Evolutionary conservation across 164 flowering plant genomes (phyloP), one percentile per base, ranked within the genome.

Genomic region (Tetrastigma voinierianum): DNA sequence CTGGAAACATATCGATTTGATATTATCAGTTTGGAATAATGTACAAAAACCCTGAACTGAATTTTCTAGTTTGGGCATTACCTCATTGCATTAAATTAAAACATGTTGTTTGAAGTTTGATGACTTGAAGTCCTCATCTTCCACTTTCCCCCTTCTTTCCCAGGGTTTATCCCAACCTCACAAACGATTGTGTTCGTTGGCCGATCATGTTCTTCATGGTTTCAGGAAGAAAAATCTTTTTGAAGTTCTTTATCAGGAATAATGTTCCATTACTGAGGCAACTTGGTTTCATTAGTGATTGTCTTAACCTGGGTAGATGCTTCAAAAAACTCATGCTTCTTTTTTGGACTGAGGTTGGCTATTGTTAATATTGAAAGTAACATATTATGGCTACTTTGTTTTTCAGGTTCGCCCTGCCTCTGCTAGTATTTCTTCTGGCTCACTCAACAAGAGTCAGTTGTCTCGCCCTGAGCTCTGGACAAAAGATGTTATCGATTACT

Each of bases 201-300:
- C 96, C 16, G 98, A 93, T 64, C 88, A 90, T 65, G 93, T 93
- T 54, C 99, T 98, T 71, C 92, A 82, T 85, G 98, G 97, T 32
- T 90, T 79, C 72, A 81, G 90, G 73, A 88, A 67, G 75, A 90
- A 69, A 71, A 67, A 83, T 59, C 86, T 93, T 25, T 85, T 96
- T 78, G 99, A 93, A 79, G 96, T 90, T 71, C 96, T n/a, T 96
- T 60, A 86, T 90, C 24, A 84, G 81, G 78, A 88, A 93, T 72
- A 93, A 96, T 83, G 97, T 96, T 51, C 97, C 99, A 14, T 69
- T 93, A 69, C 74, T 91, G 66, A 85, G 98, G 99, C 98, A 51
- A 91, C 97, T 56, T 96, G 99, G 99, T n/a, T 93, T 86, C 78
- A 83, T 96, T 48, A 91, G 90, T 96, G 69, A 93, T 51, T 96